Conservation (phyloP, 2,329 filamentous ascomycete genomes). For the Catunica adiposa region DNA sequence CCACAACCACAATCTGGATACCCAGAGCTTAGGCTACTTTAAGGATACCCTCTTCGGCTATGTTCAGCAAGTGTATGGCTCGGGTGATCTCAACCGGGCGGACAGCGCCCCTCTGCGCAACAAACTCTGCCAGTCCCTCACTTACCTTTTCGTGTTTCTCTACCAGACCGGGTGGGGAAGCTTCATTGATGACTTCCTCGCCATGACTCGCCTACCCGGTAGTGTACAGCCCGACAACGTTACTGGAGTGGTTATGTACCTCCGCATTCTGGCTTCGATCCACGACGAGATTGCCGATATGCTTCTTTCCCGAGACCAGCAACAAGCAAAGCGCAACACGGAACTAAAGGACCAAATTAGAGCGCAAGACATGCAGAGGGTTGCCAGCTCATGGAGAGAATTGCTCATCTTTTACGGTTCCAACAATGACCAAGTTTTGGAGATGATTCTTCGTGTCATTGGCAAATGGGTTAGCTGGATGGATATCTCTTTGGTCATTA, state of each 20-base stretch:
- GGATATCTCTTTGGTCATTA: slow-evolving; percentile 85
- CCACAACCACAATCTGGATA: slow-evolving; percentile 60
- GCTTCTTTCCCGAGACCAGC: slow-evolving; percentile 59
- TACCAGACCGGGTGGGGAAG: slow-evolving; percentile 76
- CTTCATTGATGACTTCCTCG: slow-evolving; percentile 82
- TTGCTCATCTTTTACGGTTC: slow-evolving; percentile 63
- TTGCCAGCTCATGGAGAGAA: slow-evolving; percentile 81
- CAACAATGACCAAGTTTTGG: slow-evolving; percentile 55
- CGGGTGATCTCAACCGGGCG: slow-evolving; percentile 35
- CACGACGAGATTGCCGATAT: slow-evolving; percentile 97
- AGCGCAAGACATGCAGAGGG: slow-evolving; percentile 71
- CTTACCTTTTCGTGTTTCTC: slow-evolving; percentile 75
- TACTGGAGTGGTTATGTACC: slow-evolving; percentile 65
- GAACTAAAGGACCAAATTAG: slow-evolving; percentile 84
- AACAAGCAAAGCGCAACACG: slow-evolving; percentile 70
- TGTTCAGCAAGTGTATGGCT: slow-evolving; percentile 57
- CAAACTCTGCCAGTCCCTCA: slow-evolving; percentile 91
- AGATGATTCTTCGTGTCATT: slow-evolving; percentile 80
- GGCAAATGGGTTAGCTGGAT: slow-evolving; percentile 99
- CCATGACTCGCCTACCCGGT: slow-evolving; percentile 49
- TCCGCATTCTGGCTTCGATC: slow-evolving; percentile 73
- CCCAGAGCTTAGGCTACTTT: slow-evolving; percentile 54
- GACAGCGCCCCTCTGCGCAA: slow-evolving; percentile 77
- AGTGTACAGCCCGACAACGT: slow-evolving; percentile 50
- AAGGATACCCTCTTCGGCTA: slow-evolving; percentile 73